These are phyloP conservation scores for Acidomyces sp. DNA, from an alignment of 495 filamentous ascomycete species.

Conservation along the genomic window DNA sequence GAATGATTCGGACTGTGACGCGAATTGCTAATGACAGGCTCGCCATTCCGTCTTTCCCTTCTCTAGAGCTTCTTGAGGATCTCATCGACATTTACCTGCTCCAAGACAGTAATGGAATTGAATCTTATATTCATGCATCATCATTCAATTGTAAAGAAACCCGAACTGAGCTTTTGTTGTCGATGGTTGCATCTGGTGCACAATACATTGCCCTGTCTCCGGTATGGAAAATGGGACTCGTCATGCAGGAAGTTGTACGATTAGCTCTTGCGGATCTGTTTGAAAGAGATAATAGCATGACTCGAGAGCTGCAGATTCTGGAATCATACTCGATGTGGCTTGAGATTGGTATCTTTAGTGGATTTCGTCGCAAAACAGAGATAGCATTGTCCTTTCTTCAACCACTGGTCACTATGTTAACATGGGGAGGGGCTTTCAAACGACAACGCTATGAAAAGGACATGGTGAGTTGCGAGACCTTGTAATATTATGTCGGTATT, in stretches of 20 bases:
- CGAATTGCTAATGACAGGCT: slow-evolving; percentile 2
- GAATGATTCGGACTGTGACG: slow-evolving; percentile 10
- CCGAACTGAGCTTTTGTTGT: slow-evolving; percentile 42
- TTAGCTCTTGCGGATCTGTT: slow-evolving; percentile 36
- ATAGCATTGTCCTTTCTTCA: slow-evolving; percentile 49
- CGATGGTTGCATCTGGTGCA: slow-evolving; percentile 41
- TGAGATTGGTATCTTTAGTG: slow-evolving; percentile 51
- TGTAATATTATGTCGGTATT: no score
- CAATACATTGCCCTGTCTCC: slow-evolving; percentile 38
- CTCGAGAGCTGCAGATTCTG: slow-evolving; percentile 38
- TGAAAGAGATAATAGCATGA: slow-evolving; percentile 43
- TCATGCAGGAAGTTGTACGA: slow-evolving; percentile 46
- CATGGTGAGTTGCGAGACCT: no score
- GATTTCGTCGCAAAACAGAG: slow-evolving; percentile 50
- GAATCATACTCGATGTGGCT: slow-evolving; percentile 41
- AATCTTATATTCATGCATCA: slow-evolving; percentile 43
- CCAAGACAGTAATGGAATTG: slow-evolving; percentile 34
- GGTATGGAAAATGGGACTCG: slow-evolving; percentile 47
- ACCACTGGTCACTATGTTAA: slow-evolving; percentile 35
- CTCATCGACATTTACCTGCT: slow-evolving; percentile 47
- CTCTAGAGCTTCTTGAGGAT: slow-evolving; percentile 42
- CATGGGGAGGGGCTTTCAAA: slow-evolving; percentile 13
- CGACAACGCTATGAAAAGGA: background rate
- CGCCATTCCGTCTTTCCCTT: slow-evolving; percentile 41
- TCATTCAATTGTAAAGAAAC: slow-evolving; percentile 34